These are phyloP conservation scores for Colletotrichum acutatum DNA, from an alignment of 2,329 filamentous ascomycete species.

Conservation along the genomic window DNA sequence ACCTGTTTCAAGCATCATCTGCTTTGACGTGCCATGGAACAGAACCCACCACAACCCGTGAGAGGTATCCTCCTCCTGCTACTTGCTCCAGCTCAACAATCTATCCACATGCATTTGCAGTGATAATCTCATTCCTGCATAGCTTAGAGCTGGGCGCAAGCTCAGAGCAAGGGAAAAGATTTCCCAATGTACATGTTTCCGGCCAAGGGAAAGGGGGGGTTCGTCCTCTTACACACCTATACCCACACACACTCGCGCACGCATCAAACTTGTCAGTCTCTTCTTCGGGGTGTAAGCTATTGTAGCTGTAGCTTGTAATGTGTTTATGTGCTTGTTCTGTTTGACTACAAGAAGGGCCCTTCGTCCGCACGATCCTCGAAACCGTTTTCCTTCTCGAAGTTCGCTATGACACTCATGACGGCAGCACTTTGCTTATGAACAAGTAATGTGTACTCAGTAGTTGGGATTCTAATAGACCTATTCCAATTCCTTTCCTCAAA, in stretches of 20 bases:
- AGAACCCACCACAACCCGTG: neutral
- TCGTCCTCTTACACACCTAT: neutral
- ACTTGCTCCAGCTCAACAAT: neutral
- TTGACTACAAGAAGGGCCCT: constrained; percentile 25
- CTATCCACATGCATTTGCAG: neutral
- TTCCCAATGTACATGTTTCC: neutral
- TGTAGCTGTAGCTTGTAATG: neutral
- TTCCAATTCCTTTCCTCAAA: constrained; percentile 3
- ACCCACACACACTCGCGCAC: neutral
- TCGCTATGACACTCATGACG: constrained; percentile 25
- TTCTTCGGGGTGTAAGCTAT: neutral
- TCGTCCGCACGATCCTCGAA: constrained; percentile 24
- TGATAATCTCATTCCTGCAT: neutral
- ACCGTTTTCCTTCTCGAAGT: constrained; percentile 21
- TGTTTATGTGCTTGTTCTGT: too few relatives aligned
- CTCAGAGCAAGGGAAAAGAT: neutral
- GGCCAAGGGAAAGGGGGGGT: neutral
- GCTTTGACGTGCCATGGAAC: constrained; percentile 34
- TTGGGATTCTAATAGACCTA: constrained; percentile 19
- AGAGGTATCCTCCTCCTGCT: neutral
- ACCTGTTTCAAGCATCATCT: constrained; percentile 34
- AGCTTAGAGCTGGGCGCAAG: neutral
- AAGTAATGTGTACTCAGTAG: constrained; percentile 30
- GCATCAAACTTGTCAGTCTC: neutral
- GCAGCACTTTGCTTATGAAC: constrained; percentile 8